These are phyloP conservation scores for Haplographium delicatum DNA, from an alignment of 495 filamentous ascomycete species.

Conservation along the genomic window DNA sequence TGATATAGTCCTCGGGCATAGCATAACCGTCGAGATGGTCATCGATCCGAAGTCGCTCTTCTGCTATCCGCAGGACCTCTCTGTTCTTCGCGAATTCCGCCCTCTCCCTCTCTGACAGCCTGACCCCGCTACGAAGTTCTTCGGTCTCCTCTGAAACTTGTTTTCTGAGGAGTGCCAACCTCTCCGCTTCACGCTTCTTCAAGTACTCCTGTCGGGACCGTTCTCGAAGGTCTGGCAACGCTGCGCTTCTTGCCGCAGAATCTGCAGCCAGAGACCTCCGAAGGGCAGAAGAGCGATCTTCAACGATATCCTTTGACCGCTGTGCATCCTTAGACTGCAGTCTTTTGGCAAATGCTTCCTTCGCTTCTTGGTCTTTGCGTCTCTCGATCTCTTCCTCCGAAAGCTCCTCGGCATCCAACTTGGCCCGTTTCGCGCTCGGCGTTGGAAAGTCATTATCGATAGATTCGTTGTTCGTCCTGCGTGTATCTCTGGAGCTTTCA, in stretches of 20 bases:
- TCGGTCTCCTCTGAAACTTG: conserved; percentile 89
- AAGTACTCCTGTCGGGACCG: conserved; percentile 89
- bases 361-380: conserved; percentile 60
- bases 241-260: conserved; percentile 52
- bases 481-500: no score
- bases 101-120: conserved; percentile 72
- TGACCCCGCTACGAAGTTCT: conserved; percentile 73
- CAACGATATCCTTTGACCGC: conserved; percentile 65
- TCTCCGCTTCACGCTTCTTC: conserved; percentile 84
- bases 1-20: conserved; percentile 92
- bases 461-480: no score
- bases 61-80: conserved; percentile 79
- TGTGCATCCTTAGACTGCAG: conserved; percentile 64
- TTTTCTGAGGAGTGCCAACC: conserved; percentile 74
- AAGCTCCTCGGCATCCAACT: conserved; percentile 54
- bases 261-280: conserved; percentile 61
- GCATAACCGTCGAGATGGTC: conserved; percentile 91
- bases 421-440: no score
- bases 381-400: conserved; percentile 50
- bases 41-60: conserved; percentile 83
- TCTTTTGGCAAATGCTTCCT: conserved; percentile 70
- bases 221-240: conserved; percentile 71
- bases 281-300: conserved; percentile 56
- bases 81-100: conserved; percentile 88
- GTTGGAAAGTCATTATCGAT: conserved; percentile 49